These are phyloP conservation scores for Leucosporidium creatinivorum DNA, from an alignment of 768 basidiomycete species.

Conservation along the genomic window DNA sequence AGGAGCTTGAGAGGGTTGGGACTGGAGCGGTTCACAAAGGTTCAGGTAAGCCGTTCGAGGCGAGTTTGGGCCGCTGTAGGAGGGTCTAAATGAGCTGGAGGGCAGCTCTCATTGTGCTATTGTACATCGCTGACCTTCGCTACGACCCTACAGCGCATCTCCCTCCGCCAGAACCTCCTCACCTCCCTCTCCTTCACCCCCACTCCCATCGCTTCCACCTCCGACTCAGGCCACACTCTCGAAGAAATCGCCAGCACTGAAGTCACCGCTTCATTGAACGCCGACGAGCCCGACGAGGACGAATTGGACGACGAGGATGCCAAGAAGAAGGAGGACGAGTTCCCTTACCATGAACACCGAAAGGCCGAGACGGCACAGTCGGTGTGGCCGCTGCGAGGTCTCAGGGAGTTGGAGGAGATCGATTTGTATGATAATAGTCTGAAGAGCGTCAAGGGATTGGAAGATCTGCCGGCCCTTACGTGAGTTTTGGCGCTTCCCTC, in stretches of 20 bases:
- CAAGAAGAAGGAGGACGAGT: constrained; percentile 36
- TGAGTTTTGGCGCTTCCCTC: constrained; percentile 30
- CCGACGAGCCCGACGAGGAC: constrained; percentile 35
- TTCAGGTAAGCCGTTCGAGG: constrained; percentile 10
- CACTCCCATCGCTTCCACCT: neutral
- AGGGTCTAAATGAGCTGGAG: constrained; percentile 5
- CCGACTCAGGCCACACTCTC: neutral
- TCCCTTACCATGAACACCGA: constrained; percentile 11
- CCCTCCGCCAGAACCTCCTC: constrained; percentile 37
- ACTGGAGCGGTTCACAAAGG: constrained; percentile 31
- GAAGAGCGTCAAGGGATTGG: constrained; percentile 63
- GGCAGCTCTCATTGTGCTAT: neutral
- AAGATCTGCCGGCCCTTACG: constrained; percentile 44
- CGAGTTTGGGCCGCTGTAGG: neutral
- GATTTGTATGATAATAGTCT: constrained; percentile 96
- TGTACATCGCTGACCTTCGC: neutral
- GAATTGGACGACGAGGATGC: constrained; percentile 37
- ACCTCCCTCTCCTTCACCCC: constrained; percentile 30
- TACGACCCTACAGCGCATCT: constrained; percentile 32
- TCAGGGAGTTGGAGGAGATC: constrained; percentile 72
- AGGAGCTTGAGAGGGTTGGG: constrained; percentile 30
- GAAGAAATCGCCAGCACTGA: neutral
- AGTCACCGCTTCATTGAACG: neutral
- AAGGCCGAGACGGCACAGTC: constrained; percentile 11
- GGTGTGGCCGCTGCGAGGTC: constrained; percentile 35